Conservation (phyloP, 331 rosid genomes). For the Prunus yedoensis region DNA sequence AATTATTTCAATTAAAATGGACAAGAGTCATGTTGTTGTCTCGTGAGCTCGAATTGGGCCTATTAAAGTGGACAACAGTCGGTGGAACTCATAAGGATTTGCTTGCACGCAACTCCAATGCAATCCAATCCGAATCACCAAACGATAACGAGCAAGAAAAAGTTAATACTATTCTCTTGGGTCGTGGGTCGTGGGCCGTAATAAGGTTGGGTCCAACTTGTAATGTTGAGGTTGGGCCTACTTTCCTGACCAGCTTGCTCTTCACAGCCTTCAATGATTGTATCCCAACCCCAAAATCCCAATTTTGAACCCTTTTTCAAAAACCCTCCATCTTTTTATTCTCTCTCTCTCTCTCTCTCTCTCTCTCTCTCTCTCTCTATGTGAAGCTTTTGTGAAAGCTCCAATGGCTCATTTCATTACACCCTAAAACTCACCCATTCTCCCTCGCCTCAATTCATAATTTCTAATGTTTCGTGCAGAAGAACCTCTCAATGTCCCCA, state of each 20-base stretch:
- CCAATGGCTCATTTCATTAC: conserved; percentile 32
- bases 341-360: neutral
- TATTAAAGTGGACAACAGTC: too few relatives aligned
- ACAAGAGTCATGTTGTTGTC: too few relatives aligned
- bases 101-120: too few relatives aligned
- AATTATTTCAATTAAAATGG: too few relatives aligned
- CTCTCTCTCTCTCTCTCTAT: neutral
- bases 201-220: too few relatives aligned
- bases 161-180: too few relatives aligned
- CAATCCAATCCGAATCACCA: too few relatives aligned
- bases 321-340: neutral
- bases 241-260: neutral
- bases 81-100: too few relatives aligned
- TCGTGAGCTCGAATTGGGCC: too few relatives aligned
- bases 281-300: neutral
- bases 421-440: conserved; percentile 24
- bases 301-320: neutral
- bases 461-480: neutral
- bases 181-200: too few relatives aligned
- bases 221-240: neutral
- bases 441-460: conserved; percentile 13
- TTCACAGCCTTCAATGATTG: neutral
- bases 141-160: too few relatives aligned
- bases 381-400: conserved; percentile 3
- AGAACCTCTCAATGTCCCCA: neutral